Evolutionary conservation across 2,329 filamentous ascomycete species (phyloP).

Genomic region (Pyrenophora teres): DNA sequence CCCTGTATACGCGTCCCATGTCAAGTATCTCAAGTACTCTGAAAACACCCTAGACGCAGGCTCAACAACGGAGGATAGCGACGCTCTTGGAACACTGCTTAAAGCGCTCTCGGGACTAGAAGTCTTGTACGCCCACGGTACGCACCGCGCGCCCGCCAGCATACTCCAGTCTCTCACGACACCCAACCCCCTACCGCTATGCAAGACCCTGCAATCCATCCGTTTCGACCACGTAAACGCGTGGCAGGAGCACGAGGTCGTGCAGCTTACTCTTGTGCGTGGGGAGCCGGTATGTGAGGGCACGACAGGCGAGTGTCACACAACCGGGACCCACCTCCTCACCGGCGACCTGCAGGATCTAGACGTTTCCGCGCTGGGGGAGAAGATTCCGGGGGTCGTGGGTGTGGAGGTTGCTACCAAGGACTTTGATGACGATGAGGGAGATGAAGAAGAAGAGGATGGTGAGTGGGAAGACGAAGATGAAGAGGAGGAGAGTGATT

Average conservation of each 20-base stretch:
- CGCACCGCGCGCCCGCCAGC: neutral
- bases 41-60: neutral
- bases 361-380: neutral
- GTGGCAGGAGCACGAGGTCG: constrained; percentile 4
- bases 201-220: constrained; percentile 2
- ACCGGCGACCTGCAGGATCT: constrained; percentile 1
- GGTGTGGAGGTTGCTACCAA: neutral
- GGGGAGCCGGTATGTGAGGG: neutral
- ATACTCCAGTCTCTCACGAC: neutral
- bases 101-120: constrained; percentile 1
- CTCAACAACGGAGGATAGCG: neutral
- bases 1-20: constrained; percentile 3
- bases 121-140: neutral
- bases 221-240: constrained; percentile 1
- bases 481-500: neutral
- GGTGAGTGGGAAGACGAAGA: constrained; percentile 3
- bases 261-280: constrained; percentile 3
- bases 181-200: neutral
- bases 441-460: constrained; percentile 1
- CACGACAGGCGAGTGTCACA: neutral
- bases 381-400: constrained; percentile 1
- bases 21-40: constrained; percentile 8
- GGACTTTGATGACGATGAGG: constrained; percentile 5
- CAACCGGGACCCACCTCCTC: neutral
- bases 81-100: neutral